These are phyloP conservation scores for Prunus campanulata DNA, from an alignment of 306 rosid genomes.

Conservation along the genomic window DNA sequence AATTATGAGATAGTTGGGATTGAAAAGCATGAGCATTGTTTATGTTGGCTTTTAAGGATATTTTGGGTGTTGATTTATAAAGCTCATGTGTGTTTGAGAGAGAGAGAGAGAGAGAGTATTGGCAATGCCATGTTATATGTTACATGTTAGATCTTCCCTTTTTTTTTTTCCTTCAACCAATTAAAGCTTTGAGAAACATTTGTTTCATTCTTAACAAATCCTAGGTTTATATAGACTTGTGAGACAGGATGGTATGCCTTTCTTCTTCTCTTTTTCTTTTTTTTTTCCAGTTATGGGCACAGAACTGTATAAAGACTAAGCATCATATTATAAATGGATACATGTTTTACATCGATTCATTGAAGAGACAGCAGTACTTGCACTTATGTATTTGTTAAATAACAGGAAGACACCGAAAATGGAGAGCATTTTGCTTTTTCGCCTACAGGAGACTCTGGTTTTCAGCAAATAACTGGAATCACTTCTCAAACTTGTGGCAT, in stretches of 20 bases:
- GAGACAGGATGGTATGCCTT: not conserved
- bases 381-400: constrained; percentile 18
- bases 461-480: constrained; percentile 52
- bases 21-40: not conserved
- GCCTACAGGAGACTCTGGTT: constrained; percentile 43
- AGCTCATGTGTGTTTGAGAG: not conserved
- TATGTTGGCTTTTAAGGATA: not conserved
- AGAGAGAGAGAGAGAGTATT: not conserved
- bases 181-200: constrained; percentile 1
- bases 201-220: not conserved
- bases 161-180: not conserved
- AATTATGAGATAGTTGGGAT: not conserved
- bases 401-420: constrained; percentile 62
- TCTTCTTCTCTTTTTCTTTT: not conserved
- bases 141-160: not conserved
- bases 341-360: not conserved
- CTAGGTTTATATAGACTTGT: not conserved
- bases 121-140: not conserved
- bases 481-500: constrained; percentile 50
- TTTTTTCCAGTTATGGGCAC: not conserved
- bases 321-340: not conserved
- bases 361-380: constrained; percentile 22
- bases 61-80: not conserved
- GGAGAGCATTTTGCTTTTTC: constrained; percentile 58
- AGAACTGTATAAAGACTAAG: not conserved